A percentile compares a stretch with the other conserved stretches of the same genome.
Evolutionary conservation across 257 asterid species (phyloP).

Genomic region (Nicotiana sylvestris): DNA sequence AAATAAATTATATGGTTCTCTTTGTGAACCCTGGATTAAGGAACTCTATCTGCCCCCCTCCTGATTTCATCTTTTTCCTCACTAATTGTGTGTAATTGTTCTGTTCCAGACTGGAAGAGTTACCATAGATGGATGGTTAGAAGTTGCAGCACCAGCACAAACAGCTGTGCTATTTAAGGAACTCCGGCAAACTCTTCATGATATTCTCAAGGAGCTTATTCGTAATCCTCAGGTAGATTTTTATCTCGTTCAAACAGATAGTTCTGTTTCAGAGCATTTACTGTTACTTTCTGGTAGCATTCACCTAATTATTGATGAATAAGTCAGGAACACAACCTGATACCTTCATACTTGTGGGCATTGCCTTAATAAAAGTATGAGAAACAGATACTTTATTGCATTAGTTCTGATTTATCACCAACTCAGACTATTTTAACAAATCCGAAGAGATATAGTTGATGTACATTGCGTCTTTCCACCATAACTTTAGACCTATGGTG

Average conservation of each 20-base stretch:
- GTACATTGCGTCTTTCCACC: neutral
- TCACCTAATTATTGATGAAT: neutral
- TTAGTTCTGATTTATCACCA: neutral
- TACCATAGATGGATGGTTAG: slow-evolving; percentile 77
- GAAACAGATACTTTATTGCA: neutral
- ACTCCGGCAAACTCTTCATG: slow-evolving; percentile 75
- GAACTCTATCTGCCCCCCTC: neutral
- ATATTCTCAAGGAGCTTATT: slow-evolving; percentile 76
- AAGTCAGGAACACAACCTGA: neutral
- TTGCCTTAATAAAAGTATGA: neutral
- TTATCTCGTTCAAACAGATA: neutral
- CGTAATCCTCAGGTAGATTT: slow-evolving; percentile 75
- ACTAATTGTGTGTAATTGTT: slow-evolving; percentile 7
- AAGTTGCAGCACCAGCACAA: slow-evolving; percentile 90
- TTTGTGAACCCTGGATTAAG: neutral
- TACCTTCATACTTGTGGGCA: neutral
- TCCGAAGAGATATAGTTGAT: neutral
- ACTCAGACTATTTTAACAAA: neutral
- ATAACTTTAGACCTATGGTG: neutral
- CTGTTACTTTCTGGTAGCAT: neutral
- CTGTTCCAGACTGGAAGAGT: slow-evolving; percentile 69
- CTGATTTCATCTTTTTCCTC: neutral
- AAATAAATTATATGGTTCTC: neutral
- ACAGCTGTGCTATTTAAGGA: slow-evolving; percentile 90
- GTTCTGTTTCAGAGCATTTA: neutral